A percentile compares a stretch with the other conserved stretches of the same genome.
Evolutionary conservation across 2,329 filamentous ascomycete genomes (phyloP).

Genomic region (Fusarium foetens): DNA sequence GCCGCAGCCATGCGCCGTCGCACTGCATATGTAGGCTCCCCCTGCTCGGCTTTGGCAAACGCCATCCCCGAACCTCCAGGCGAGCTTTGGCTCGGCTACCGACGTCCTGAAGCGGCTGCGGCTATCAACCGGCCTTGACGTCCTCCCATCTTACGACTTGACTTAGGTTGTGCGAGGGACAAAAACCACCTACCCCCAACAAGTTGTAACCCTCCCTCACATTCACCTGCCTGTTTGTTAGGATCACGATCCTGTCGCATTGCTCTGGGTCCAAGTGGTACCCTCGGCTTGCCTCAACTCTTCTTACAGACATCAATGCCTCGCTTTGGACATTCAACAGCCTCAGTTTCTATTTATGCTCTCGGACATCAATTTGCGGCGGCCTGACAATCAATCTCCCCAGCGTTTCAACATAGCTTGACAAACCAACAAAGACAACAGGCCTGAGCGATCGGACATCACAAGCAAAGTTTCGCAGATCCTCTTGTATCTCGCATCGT

Average conservation of each 20-base stretch:
- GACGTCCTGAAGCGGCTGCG: conserved; percentile 32
- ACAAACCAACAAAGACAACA: neutral
- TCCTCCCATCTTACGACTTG: conserved; percentile 35
- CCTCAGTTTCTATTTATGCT: conserved; percentile 1
- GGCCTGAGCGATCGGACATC: neutral
- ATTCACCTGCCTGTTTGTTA: conserved; percentile 18
- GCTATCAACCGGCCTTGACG: conserved; percentile 18
- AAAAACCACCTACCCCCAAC: conserved; percentile 43
- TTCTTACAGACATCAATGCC: neutral
- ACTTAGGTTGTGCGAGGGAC: conserved; percentile 16
- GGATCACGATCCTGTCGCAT: conserved; percentile 20
- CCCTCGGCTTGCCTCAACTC: conserved; percentile 6
- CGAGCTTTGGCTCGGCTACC: conserved; percentile 43
- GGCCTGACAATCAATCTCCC: neutral
- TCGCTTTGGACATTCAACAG: conserved; percentile 6
- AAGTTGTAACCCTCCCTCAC: conserved; percentile 15
- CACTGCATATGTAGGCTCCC: conserved; percentile 18
- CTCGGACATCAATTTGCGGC: conserved; percentile 28
- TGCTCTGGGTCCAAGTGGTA: neutral
- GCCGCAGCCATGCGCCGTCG: conserved; percentile 23
- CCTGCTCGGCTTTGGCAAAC: conserved; percentile 36
- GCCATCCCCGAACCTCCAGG: conserved; percentile 37
- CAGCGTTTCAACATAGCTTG: neutral
- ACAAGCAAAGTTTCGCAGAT: neutral
- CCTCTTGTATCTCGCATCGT: neutral